Evolutionary conservation across 2,329 filamentous ascomycete species (phyloP), one percentile per base, ranked within the genome.

Genomic region (Trichoderma simmonsii): DNA sequence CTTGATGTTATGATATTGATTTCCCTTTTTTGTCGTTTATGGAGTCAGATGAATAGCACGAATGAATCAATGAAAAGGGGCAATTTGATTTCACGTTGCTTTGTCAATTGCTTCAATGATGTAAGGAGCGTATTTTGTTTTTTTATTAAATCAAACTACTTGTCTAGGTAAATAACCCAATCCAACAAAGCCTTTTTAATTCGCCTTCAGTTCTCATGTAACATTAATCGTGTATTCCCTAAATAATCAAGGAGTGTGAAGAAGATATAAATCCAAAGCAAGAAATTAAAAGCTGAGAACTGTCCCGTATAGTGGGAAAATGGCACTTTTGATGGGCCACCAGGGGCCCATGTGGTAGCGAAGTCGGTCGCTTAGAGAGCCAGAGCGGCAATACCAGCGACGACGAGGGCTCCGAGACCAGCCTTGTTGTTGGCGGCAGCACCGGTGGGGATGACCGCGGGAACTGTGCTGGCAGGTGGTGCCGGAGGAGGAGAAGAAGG

Each of bases 311-410:
- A 39, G n/a, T 59, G 62, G 69, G 60, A 39, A 21, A 32, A 60
- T 56, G 39, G 36, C 32, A 21, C 48, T 57, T 48, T 62, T 62
- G 56, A 62, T 57, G 26, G 28, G 18, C 59, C 36, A 9, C 14
- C 28, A 15, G 1, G 39, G 24, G 56, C 18, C 21, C 54, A 11
- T 24, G 15, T 43, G 51, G 56, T 6, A 43, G 18, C 30, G 28
- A 70, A 24, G 34, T 62, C 57, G 30, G 30, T 36, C 32, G 18
- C 59, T 76, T 80, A 84, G 72, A 84, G 74, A 71, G 81, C 75
- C 54, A 85, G 68, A 26, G 80, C 82, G 64, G 79, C 82, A 48
- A 83, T 72, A 71, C 81, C 84, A 56, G 79, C 84, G 36, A 83
- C 70, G 61, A 82, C 75, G 56, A 84, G 77, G 70, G 81, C 81